Percentiles rank a stretch among this genome's conserved stretches.
Evolutionary conservation across 192 early-diverging fungal species (phyloP).

Genomic region (Linnemannia zychae): DNA sequence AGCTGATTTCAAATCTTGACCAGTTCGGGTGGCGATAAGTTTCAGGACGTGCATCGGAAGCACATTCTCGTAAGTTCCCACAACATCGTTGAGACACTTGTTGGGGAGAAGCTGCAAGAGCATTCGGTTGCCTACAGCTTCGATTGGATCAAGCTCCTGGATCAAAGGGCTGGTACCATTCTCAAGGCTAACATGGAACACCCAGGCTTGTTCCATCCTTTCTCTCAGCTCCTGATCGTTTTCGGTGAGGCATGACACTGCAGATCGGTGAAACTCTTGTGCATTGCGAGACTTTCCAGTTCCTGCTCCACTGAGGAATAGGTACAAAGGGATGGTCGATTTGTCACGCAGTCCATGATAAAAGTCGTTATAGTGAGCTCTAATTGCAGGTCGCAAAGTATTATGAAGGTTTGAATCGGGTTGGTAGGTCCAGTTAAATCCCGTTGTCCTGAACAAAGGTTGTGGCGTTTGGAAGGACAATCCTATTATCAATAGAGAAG

Average conservation of each 20-base stretch:
- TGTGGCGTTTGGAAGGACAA: slow-evolving; percentile 14
- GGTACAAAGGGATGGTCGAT: slow-evolving; percentile 30
- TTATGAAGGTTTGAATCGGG: slow-evolving; percentile 19
- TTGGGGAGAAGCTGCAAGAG: slow-evolving; percentile 41
- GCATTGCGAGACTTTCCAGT: slow-evolving; percentile 45
- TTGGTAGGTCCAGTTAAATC: slow-evolving; percentile 26
- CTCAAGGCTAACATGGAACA: slow-evolving; percentile 49
- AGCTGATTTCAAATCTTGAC: slow-evolving; percentile 24
- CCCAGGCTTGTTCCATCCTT: slow-evolving; percentile 45
- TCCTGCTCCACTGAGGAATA: slow-evolving; percentile 32
- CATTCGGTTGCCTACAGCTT: slow-evolving; percentile 46
- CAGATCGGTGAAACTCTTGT: slow-evolving; percentile 36
- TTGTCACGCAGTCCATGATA: slow-evolving; percentile 17
- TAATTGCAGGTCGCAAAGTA: slow-evolving; percentile 8
- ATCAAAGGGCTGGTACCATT: slow-evolving; percentile 32
- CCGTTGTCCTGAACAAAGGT: slow-evolving; percentile 17
- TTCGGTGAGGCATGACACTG: slow-evolving; percentile 23
- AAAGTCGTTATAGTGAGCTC: slow-evolving; percentile 15
- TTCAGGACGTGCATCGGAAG: slow-evolving; percentile 30
- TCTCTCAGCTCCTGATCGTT: slow-evolving; percentile 31
- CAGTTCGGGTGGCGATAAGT: slow-evolving; percentile 22
- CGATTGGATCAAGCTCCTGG: slow-evolving; percentile 13
- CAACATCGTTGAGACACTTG: slow-evolving; percentile 19
- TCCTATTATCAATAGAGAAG: slow-evolving; percentile 10
- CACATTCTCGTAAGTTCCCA: slow-evolving; percentile 31